phyloP scores from a whole-genome alignment of 768 basidiomycete species.

The Lactarius tabidus region DNA sequence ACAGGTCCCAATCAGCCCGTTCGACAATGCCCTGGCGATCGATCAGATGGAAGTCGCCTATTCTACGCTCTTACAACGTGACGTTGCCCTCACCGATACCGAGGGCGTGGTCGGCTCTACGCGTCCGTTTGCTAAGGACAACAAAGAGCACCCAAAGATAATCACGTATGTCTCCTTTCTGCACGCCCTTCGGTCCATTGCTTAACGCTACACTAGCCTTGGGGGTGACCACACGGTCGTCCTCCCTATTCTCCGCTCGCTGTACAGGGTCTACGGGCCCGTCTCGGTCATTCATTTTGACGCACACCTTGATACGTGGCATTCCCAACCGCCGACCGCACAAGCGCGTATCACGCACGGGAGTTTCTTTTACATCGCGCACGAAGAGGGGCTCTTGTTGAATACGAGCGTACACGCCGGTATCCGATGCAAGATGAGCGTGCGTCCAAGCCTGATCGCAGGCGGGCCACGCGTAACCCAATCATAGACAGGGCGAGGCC shows the following conservation, averaged over 20 bases:
- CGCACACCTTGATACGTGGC: conserved; percentile 69
- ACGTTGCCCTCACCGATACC: conserved; percentile 32
- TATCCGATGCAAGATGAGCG: conserved; percentile 70
- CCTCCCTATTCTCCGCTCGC: conserved; percentile 76
- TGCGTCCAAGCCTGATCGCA: conserved; percentile 30
- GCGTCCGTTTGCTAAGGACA: conserved; percentile 47
- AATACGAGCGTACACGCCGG: conserved; percentile 80
- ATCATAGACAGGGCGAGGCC: conserved; percentile 42
- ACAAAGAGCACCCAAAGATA: conserved; percentile 67
- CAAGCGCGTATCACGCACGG: conserved; percentile 78
- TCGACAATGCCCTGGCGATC: conserved; percentile 78
- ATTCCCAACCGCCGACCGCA: conserved; percentile 33
- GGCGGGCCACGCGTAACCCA: background rate
- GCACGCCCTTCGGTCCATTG: background rate
- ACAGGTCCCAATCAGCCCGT: conserved; percentile 72
- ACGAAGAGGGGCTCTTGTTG: conserved; percentile 70
- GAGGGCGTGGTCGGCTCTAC: conserved; percentile 29
- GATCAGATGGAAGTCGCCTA: conserved; percentile 89
- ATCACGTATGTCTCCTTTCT: conserved; percentile 41
- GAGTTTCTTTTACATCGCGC: conserved; percentile 79
- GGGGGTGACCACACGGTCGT: conserved; percentile 92
- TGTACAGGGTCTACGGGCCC: conserved; percentile 76
- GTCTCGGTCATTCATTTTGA: conserved; percentile 84
- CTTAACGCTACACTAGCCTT: conserved; percentile 29
- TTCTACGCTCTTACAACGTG: conserved; percentile 62